These are phyloP conservation scores for Pseudomassariella vexata DNA, from an alignment of 2,329 filamentous ascomycete species.

Conservation along the genomic window DNA sequence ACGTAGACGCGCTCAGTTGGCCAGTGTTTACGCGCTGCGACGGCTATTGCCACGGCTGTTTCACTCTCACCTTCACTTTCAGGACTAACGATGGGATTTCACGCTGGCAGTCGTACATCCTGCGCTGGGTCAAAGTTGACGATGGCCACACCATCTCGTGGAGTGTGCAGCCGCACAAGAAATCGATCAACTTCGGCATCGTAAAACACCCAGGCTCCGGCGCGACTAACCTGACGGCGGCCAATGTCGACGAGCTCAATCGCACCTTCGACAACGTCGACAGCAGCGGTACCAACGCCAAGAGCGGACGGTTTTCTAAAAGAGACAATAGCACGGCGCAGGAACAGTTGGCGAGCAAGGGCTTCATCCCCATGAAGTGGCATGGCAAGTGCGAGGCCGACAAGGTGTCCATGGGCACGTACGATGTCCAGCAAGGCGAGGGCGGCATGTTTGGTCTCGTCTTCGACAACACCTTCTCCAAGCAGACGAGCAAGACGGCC, in stretches of 20 bases:
- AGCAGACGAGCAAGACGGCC: conserved; percentile 87
- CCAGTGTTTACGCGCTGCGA: too few relatives aligned
- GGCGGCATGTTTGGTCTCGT: conserved; percentile 94
- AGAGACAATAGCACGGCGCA: conserved; percentile 57
- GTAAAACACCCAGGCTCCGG: conserved; percentile 90
- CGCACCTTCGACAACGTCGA: conserved; percentile 41
- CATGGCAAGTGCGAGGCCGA: conserved; percentile 93
- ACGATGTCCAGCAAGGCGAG: conserved; percentile 68
- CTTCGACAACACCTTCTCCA: conserved; percentile 98
- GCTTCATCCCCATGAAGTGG: conserved; percentile 73
- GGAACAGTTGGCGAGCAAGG: conserved; percentile 59
- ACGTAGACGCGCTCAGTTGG: conserved; percentile 24
- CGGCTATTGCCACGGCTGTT: too few relatives aligned
- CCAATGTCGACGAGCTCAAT: conserved; percentile 35
- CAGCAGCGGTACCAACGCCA: conserved; percentile 27
- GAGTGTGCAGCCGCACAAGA: conserved; percentile 97
- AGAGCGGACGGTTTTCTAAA: conserved; percentile 42
- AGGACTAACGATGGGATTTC: too few relatives aligned
- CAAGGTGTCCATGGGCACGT: conserved; percentile 85
- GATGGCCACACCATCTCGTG: conserved; percentile 91
- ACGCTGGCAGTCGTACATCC: conserved; percentile 91
- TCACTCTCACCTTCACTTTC: too few relatives aligned
- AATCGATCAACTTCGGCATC: conserved; percentile 96
- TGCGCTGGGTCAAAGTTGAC: conserved; percentile 92
- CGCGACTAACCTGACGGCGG: conserved; percentile 37